A percentile compares a stretch with the other conserved stretches of the same genome.
phyloP scores from a whole-genome alignment of 768 basidiomycete genomes.

The Suillus subalutaceus region DNA sequence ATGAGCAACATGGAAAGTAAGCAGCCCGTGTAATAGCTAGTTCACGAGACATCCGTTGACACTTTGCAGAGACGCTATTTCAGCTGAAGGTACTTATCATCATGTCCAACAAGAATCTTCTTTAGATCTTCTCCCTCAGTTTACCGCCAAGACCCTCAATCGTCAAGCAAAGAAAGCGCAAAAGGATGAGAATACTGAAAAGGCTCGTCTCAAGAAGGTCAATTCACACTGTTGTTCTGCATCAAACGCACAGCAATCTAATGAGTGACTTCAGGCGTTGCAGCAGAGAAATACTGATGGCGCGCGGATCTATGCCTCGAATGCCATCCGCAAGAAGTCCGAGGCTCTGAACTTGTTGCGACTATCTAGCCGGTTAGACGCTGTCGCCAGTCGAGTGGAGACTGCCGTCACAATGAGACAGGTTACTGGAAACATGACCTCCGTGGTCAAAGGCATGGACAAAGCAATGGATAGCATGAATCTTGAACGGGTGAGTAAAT shows the following conservation, averaged over 20 bases:
- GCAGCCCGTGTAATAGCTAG: constrained; percentile 30
- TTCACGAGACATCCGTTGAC: constrained; percentile 32
- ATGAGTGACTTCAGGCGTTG: constrained; percentile 65
- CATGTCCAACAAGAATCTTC: constrained; percentile 17
- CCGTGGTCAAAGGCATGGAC: constrained; percentile 97
- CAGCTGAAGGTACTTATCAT: constrained; percentile 81
- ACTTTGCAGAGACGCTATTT: constrained; percentile 85
- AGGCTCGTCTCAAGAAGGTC: constrained; percentile 91
- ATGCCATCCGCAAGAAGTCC: constrained; percentile 97
- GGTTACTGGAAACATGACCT: constrained; percentile 95
- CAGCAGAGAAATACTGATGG: constrained; percentile 97
- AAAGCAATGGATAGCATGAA: constrained; percentile 99
- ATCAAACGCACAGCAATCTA: neutral
- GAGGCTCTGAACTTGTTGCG: constrained; percentile 91
- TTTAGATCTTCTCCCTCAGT: constrained; percentile 50
- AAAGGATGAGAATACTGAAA: constrained; percentile 92
- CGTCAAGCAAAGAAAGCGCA: constrained; percentile 97
- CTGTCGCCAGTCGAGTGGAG: constrained; percentile 95
- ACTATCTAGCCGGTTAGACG: constrained; percentile 90
- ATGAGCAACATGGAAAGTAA: constrained; percentile 92
- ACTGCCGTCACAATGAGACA: constrained; percentile 98
- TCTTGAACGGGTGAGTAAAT: constrained; percentile 78
- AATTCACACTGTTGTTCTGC: constrained; percentile 13
- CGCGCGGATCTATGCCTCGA: constrained; percentile 96
- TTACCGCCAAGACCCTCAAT: constrained; percentile 95